Conservation (phyloP, 352 stramenopile genomes). For the Phytopythium sindhum region DNA sequence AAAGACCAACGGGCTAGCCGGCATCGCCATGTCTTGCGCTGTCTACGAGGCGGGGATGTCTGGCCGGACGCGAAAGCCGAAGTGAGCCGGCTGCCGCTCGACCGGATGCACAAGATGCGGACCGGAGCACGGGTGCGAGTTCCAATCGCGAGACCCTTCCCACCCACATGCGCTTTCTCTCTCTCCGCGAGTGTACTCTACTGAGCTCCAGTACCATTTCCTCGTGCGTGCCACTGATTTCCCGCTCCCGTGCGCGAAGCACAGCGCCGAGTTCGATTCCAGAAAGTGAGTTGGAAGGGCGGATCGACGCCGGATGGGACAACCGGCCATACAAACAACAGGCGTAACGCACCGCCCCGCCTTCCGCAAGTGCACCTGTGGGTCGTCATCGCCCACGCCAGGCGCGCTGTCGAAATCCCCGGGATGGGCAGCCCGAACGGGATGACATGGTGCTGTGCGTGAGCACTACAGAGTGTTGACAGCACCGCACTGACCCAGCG, state of each 20-base stretch:
- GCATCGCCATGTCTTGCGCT: background rate
- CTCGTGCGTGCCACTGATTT: background rate
- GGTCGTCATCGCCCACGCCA: background rate
- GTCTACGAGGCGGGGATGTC: background rate
- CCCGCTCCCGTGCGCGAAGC: background rate
- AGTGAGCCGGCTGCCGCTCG: background rate
- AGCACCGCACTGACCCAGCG: too few species aligned
- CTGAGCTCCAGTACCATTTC: too few species aligned
- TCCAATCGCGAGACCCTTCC: background rate
- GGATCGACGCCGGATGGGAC: background rate
- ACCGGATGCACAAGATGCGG: background rate
- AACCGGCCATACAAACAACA: background rate
- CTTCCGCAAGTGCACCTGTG: background rate
- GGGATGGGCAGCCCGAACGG: background rate
- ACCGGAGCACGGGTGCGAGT: too few species aligned
- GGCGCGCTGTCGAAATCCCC: background rate
- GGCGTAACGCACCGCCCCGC: background rate
- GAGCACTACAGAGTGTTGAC: too few species aligned
- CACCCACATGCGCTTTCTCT: too few species aligned
- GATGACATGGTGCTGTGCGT: too few species aligned
- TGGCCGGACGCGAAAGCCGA: background rate
- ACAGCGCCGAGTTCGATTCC: background rate
- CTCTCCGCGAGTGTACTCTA: background rate
- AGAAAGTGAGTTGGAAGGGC: background rate
- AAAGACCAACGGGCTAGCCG: slow-evolving; percentile 11